These are phyloP conservation scores for Phytophthora ramorum DNA, from an alignment of 352 stramenopile species.

Conservation along the genomic window DNA sequence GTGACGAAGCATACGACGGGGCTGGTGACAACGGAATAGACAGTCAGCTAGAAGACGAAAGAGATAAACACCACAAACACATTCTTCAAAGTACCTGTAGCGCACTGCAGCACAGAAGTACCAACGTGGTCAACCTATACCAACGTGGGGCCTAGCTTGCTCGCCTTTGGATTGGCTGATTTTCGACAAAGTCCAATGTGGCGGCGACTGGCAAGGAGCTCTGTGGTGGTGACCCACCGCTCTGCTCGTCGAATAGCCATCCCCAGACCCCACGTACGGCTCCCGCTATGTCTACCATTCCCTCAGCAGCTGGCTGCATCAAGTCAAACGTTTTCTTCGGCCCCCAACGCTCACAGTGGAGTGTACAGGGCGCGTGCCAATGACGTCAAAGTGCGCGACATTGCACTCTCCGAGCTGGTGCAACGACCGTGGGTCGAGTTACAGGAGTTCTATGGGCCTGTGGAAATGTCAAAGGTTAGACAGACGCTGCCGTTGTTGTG, in stretches of 20 bases:
- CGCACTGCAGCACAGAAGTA: too few species aligned
- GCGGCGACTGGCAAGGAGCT: constrained; percentile 20
- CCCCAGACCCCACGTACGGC: not conserved
- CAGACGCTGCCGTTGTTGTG: constrained; percentile 37
- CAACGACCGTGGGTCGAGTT: constrained; percentile 38
- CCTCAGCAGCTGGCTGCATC: not conserved
- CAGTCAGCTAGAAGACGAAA: constrained; percentile 10
- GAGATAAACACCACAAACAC: constrained; percentile 1
- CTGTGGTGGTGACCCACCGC: constrained; percentile 1
- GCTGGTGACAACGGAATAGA: constrained; percentile 22
- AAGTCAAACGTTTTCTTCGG: constrained; percentile 16
- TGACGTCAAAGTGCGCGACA: constrained; percentile 29
- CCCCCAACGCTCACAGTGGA: constrained; percentile 1
- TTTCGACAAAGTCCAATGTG: constrained; percentile 20
- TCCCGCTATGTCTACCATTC: not conserved
- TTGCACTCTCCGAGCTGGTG: constrained; percentile 44
- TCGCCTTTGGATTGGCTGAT: constrained; percentile 21
- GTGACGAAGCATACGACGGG: not conserved
- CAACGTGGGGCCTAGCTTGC: not conserved
- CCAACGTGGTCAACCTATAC: too few species aligned
- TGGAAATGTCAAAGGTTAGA: constrained; percentile 31
- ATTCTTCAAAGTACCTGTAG: not conserved
- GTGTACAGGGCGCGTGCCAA: constrained; percentile 1
- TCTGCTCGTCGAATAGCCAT: constrained; percentile 1
- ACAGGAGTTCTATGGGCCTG: constrained; percentile 26